phyloP scores from a whole-genome alignment of 2,329 filamentous ascomycete species.

The Hymenoscyphus linearis region DNA sequence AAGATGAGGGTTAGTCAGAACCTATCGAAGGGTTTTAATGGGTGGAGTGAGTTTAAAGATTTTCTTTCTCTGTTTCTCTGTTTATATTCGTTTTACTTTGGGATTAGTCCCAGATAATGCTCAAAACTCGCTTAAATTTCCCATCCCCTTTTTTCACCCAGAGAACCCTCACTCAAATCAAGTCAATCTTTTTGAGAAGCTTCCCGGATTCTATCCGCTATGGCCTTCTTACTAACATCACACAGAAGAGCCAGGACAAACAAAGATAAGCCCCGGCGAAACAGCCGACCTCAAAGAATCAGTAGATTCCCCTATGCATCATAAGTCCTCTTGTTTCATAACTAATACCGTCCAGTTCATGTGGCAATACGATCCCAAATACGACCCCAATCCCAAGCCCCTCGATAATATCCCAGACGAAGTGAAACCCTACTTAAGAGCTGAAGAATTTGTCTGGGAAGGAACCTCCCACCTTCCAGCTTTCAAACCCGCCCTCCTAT shows the following conservation, averaged over 20 bases:
- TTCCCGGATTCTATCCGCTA: too few species aligned
- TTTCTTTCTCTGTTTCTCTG: background rate
- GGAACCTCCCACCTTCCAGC: constrained; percentile 41
- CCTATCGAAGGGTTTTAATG: constrained; percentile 41
- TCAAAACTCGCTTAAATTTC: too few species aligned
- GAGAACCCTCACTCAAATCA: background rate
- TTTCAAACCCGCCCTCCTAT: constrained; percentile 43
- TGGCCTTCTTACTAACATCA: background rate
- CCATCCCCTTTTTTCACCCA: background rate
- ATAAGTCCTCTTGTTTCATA: background rate
- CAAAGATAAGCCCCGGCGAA: constrained; percentile 46
- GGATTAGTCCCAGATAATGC: too few species aligned
- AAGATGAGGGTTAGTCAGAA: constrained; percentile 37
- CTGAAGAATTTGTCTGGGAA: constrained; percentile 49
- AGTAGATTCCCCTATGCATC: constrained; percentile 4
- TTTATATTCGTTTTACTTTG: too few species aligned
- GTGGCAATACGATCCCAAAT: constrained; percentile 47
- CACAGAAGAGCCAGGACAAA: constrained; percentile 30
- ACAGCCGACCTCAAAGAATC: constrained; percentile 47
- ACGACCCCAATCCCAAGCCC: constrained; percentile 42
- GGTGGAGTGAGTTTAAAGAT: constrained; percentile 37
- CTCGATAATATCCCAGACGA: constrained; percentile 39
- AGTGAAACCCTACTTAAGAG: constrained; percentile 38
- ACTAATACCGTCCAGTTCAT: constrained; percentile 29
- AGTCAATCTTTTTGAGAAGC: too few species aligned